Evolutionary conservation across 2,329 filamentous ascomycete genomes (phyloP), one percentile per base, ranked within the genome.

Genomic region (Geosmithia putterillii): DNA sequence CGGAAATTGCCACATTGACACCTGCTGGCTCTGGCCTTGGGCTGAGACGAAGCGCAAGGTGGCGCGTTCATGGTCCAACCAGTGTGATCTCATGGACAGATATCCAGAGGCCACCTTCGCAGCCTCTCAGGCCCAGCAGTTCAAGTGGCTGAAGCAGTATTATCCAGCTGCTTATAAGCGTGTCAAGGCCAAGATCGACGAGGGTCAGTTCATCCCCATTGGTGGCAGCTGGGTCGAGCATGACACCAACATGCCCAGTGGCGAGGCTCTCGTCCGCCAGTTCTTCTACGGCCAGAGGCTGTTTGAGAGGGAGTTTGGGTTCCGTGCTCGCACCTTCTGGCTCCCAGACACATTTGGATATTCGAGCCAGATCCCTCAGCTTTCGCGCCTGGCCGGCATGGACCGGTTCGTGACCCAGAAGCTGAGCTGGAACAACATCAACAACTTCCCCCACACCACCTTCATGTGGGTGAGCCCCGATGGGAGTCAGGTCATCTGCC

Each of bases 351-450:
- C 92, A 0, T 98, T 98, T 65, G 92, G 92, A 14, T 98, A 98
- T 65, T 95, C 89, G 0, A 84, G 83, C 41, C 92, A 98, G 62
- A 74, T 98, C 37, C 92, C 92, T 12, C 92, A 98, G 57, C 70
- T 98, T 37, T 96, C 88, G 58, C 83, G 90, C 3, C 69, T 95
- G 22, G 85, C 92, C n/a, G 90, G 88, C 18, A 96, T 98, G 92
- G 85, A 78, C 45, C 79, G 90, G 28, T 98, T 98, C 70, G 83
- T 98, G 56, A 98, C 92, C 0, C 92, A 98, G 63, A 98, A 98
- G 67, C 71, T 98, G 46, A 96, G 90, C 69, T 98, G 92, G 92
- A 96, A 96, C 69, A 96, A 96, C 60, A 96, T 96, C 73, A 96
- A 96, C 67, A 94, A 85, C 57, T 98, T 96, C 66, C 92, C 92